Conservation (phyloP, 768 basidiomycete genomes). For the Pleurotus giganteus region DNA sequence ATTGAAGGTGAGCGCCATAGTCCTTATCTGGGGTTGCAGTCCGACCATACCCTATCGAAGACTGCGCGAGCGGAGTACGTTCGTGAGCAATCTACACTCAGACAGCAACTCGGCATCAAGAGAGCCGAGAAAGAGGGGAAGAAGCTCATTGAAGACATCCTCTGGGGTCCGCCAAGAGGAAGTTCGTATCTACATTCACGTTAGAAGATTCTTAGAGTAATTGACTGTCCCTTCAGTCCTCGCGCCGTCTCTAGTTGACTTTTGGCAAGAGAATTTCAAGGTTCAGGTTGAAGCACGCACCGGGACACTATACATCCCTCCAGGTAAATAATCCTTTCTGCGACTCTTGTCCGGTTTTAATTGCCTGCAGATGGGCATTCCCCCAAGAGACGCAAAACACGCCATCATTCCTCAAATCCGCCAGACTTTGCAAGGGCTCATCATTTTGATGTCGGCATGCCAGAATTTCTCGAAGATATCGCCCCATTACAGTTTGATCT, state of each 20-base stretch:
- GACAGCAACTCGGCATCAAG: constrained; percentile 50
- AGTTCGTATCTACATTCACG: constrained; percentile 39
- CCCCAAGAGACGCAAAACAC: constrained; percentile 47
- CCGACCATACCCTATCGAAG: constrained; percentile 27
- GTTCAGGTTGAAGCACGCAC: constrained; percentile 66
- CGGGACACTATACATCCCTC: constrained; percentile 38
- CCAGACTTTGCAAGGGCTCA: constrained; percentile 12
- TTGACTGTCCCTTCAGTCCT: constrained; percentile 43
- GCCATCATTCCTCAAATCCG: constrained; percentile 10
- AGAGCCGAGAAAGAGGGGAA: constrained; percentile 53
- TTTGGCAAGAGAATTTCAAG: constrained; percentile 75
- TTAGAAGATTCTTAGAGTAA: not conserved
- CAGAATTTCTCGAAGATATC: constrained; percentile 12
- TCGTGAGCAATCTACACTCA: constrained; percentile 54
- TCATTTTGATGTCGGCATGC: constrained; percentile 12
- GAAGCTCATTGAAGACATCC: constrained; percentile 55
- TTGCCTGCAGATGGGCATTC: constrained; percentile 36
- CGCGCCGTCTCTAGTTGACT: constrained; percentile 63
- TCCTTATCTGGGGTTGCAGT: not conserved
- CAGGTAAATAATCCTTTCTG: constrained; percentile 21
- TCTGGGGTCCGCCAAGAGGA: constrained; percentile 65
- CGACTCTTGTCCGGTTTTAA: not conserved
- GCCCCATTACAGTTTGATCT: constrained; percentile 16
- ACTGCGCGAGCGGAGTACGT: constrained; percentile 66
- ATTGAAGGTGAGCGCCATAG: constrained; percentile 50